A percentile compares a stretch with the other conserved stretches of the same genome.
Conservation (phyloP, 1,284 basidiomycete species). For the Fomitopsis betulina region DNA sequence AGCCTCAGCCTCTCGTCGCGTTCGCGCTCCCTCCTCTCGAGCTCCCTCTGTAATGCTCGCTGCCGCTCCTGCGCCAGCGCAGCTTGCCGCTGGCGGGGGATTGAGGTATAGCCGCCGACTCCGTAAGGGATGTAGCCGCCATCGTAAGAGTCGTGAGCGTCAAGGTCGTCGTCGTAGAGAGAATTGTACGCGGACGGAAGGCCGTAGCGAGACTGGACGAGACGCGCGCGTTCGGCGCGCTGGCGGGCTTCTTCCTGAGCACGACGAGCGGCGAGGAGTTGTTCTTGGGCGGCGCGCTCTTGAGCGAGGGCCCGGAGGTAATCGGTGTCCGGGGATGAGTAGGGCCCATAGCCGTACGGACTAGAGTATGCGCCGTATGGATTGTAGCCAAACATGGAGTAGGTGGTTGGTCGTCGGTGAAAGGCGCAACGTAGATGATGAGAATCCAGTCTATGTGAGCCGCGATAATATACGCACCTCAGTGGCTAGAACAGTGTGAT, state of each 20-base stretch:
- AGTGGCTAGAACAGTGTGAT: neutral
- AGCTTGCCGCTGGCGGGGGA: constrained; percentile 13
- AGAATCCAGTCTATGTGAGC: neutral
- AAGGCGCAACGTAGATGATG: neutral
- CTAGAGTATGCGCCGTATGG: constrained; percentile 11
- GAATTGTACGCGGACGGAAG: constrained; percentile 18
- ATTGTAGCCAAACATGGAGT: constrained; percentile 3
- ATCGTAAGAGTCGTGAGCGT: constrained; percentile 10
- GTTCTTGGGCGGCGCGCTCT: constrained; percentile 27
- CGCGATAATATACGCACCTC: neutral
- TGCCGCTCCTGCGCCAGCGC: constrained; percentile 18
- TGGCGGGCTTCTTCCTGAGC: constrained; percentile 27
- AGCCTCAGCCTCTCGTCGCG: constrained; percentile 17
- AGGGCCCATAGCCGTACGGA: constrained; percentile 2
- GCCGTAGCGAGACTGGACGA: constrained; percentile 20
- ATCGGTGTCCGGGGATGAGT: constrained; percentile 13
- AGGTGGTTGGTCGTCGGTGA: neutral
- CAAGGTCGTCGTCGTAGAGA: constrained; percentile 15
- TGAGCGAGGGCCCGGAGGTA: constrained; percentile 28
- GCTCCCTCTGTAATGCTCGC: constrained; percentile 19
- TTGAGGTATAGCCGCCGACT: constrained; percentile 7
- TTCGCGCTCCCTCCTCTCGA: constrained; percentile 16
- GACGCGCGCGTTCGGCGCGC: constrained; percentile 26
- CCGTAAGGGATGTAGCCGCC: neutral
- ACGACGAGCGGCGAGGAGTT: constrained; percentile 26